Percentiles rank a stretch among this genome's conserved stretches.
Conservation (phyloP, 176 grass and related monocot species). For the Puya raimondii region DNA sequence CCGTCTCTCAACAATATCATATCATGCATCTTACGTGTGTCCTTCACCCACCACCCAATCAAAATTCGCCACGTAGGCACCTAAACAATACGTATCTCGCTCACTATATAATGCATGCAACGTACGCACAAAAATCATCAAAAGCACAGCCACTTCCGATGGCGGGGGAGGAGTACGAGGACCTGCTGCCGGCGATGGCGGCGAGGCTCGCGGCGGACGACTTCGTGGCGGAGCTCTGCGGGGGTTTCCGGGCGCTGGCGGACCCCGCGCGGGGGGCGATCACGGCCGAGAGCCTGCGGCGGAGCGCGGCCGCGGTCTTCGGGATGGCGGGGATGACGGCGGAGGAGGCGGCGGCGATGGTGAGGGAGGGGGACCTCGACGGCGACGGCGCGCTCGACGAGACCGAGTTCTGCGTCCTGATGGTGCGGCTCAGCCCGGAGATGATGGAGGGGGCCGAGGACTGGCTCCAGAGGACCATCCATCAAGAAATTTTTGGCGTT, state of each 20-base stretch:
- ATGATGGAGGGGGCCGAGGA: not conserved
- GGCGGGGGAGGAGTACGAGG: slow-evolving; percentile 48
- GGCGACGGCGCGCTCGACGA: not conserved
- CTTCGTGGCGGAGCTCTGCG: slow-evolving; percentile 53
- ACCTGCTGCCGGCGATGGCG: slow-evolving; percentile 67
- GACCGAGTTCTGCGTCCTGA: not conserved
- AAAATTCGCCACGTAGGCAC: too few species aligned
- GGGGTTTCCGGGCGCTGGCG: slow-evolving; percentile 52
- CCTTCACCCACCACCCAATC: too few species aligned
- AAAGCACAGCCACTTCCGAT: too few species aligned
- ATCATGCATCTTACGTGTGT: too few species aligned
- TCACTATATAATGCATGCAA: too few species aligned
- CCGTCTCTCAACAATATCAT: too few species aligned
- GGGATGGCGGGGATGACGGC: slow-evolving; percentile 41
- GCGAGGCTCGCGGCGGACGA: slow-evolving; percentile 45
- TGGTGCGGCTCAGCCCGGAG: not conserved
- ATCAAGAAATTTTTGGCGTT: not conserved
- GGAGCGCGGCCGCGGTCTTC: slow-evolving; percentile 29
- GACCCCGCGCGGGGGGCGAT: slow-evolving; percentile 49
- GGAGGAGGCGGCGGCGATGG: slow-evolving; percentile 59
- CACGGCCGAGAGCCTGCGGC: slow-evolving; percentile 50
- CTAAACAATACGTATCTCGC: too few species aligned
- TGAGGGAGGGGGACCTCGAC: slow-evolving; percentile 35
- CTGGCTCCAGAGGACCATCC: not conserved
- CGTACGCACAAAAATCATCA: too few species aligned